Evolutionary conservation across 2,329 filamentous ascomycete species (phyloP).

Genomic region (Xylaria sp.): DNA sequence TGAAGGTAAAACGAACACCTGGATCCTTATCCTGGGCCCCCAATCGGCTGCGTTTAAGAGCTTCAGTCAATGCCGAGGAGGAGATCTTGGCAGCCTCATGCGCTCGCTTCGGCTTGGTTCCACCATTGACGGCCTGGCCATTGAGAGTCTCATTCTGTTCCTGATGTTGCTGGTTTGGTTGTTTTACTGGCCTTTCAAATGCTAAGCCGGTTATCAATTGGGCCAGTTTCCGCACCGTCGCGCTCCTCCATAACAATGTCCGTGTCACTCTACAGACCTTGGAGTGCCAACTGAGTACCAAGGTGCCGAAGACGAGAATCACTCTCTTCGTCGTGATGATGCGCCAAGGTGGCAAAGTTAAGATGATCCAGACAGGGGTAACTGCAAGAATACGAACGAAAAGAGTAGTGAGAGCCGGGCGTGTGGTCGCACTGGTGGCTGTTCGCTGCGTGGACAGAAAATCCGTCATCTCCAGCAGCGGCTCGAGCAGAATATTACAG

Average conservation of each 20-base stretch:
- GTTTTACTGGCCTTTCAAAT: slow-evolving; percentile 66
- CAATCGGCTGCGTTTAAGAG: slow-evolving; percentile 52
- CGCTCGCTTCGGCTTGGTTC: slow-evolving; percentile 50
- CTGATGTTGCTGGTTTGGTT: slow-evolving; percentile 46
- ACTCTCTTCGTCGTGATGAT: slow-evolving; percentile 89
- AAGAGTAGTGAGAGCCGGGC: slow-evolving; percentile 87
- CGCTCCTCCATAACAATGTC: slow-evolving; percentile 90
- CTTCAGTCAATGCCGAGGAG: slow-evolving; percentile 49
- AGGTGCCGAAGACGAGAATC: slow-evolving; percentile 84
- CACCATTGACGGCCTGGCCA: slow-evolving; percentile 38
- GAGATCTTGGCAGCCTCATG: slow-evolving; percentile 49
- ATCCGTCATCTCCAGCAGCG: slow-evolving; percentile 87
- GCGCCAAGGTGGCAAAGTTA: slow-evolving; percentile 84
- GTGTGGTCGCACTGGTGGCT: slow-evolving; percentile 89
- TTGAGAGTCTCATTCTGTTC: slow-evolving; percentile 45
- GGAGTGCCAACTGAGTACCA: slow-evolving; percentile 92
- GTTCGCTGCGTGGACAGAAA: slow-evolving; percentile 92
- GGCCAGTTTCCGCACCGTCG: slow-evolving; percentile 74
- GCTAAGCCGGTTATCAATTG: slow-evolving; percentile 82
- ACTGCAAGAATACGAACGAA: slow-evolving; percentile 90
- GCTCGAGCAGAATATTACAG: slow-evolving; percentile 92
- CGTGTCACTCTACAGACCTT: slow-evolving; percentile 85
- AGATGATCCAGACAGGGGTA: slow-evolving; percentile 85
- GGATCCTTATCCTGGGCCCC: slow-evolving; percentile 72
- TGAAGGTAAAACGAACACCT: slow-evolving; percentile 95